phyloP scores from a whole-genome alignment of 2,329 filamentous ascomycete genomes.

The Juglanconis juglandina region DNA sequence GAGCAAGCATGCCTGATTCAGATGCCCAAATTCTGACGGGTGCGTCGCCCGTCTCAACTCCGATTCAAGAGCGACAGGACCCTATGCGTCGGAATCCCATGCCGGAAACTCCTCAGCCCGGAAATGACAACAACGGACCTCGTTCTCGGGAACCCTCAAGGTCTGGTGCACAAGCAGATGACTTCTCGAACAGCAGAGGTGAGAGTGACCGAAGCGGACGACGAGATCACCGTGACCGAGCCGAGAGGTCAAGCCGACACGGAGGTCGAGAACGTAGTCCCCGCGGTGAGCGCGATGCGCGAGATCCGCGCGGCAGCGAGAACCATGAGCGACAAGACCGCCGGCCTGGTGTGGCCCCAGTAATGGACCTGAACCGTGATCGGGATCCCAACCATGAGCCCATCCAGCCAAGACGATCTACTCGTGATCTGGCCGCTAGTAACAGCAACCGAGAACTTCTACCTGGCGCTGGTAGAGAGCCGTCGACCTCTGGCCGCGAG shows the following conservation, averaged over 20 bases:
- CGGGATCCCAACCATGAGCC: conserved; percentile 23
- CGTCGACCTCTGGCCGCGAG: conserved; percentile 26
- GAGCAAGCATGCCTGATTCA: conserved; percentile 47
- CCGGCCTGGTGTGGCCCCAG: conserved; percentile 28
- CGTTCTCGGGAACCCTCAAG: conserved; percentile 25
- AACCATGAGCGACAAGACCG: conserved; percentile 44
- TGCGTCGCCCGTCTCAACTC: conserved; percentile 48
- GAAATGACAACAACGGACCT: conserved; percentile 25
- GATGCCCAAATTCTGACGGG: conserved; percentile 56
- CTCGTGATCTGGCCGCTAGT: conserved; percentile 22
- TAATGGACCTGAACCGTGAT: conserved; percentile 23
- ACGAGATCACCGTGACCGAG: conserved; percentile 39
- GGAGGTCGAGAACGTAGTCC: conserved; percentile 48
- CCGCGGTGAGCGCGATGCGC: conserved; percentile 42
- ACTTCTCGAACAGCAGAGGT: conserved; percentile 33
- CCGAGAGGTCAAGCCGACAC: conserved; percentile 41
- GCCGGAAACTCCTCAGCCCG: conserved; percentile 23
- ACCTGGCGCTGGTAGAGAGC: conserved; percentile 23
- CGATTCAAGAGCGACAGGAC: conserved; percentile 47
- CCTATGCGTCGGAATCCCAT: conserved; percentile 36
- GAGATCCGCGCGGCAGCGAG: conserved; percentile 27
- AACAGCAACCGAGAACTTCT: conserved; percentile 23
- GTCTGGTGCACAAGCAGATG: conserved; percentile 31
- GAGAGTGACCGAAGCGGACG: conserved; percentile 42
- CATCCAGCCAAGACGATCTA: conserved; percentile 23